Evolutionary conservation across 306 rosid genomes (phyloP).

Genomic region (Vachellia collinsii): DNA sequence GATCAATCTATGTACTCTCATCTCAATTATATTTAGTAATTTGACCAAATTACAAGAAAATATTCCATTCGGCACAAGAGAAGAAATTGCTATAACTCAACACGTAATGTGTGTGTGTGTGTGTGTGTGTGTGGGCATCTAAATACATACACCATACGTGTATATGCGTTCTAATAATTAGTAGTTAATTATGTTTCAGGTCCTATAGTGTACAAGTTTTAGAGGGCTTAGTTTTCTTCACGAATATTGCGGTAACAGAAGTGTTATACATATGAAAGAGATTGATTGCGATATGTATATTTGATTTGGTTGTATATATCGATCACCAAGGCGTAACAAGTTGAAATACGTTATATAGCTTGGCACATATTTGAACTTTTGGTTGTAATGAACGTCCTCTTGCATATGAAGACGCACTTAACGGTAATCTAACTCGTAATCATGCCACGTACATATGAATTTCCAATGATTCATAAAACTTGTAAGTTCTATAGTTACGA

Average conservation of each 20-base stretch:
- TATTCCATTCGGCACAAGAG: not conserved
- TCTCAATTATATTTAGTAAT: not conserved
- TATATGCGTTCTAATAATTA: no score
- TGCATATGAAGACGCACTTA: not conserved
- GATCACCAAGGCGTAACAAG: not conserved
- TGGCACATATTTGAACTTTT: constrained; percentile 9
- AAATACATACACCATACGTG: no score
- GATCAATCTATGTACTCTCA: not conserved
- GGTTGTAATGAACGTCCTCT: not conserved
- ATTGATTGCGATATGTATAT: not conserved
- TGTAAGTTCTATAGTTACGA: not conserved
- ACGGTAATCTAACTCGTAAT: not conserved
- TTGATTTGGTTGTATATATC: not conserved
- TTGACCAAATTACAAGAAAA: not conserved
- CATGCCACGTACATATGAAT: not conserved
- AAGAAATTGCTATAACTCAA: not conserved
- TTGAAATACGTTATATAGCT: not conserved
- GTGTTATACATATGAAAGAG: not conserved
- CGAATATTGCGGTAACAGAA: not conserved
- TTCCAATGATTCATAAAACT: not conserved
- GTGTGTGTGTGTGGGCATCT: no score
- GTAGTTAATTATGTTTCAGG: not conserved
- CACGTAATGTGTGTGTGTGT: not conserved
- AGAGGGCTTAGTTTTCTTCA: not conserved
- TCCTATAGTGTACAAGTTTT: not conserved